phyloP scores from a whole-genome alignment of 345 rosid species.

The Populus ilicifolia region DNA sequence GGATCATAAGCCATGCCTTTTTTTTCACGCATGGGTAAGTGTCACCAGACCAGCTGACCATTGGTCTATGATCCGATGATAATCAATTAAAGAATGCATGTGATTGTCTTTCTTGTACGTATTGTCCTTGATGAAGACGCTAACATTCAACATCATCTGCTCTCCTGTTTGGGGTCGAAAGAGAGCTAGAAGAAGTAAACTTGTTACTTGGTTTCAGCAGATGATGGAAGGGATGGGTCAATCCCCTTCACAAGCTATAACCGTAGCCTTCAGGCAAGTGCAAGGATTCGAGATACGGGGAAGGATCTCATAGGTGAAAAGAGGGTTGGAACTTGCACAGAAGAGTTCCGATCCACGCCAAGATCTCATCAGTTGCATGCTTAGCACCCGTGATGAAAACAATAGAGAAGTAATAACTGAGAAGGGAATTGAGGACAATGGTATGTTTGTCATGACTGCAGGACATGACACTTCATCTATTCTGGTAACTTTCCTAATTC shows the following conservation, averaged over 20 bases:
- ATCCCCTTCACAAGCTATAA: constrained; percentile 51
- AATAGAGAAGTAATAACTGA: constrained; percentile 27
- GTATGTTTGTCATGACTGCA: constrained; percentile 51
- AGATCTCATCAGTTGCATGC: constrained; percentile 48
- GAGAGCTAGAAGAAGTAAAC: constrained; percentile 24
- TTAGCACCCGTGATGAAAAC: constrained; percentile 20
- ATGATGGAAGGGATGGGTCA: constrained; percentile 47
- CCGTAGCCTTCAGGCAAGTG: constrained; percentile 38
- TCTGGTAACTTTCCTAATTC: constrained; percentile 44
- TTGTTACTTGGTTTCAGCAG: constrained; percentile 25
- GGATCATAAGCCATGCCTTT: too few species aligned
- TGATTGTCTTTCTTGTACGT: constrained; percentile 22
- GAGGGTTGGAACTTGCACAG: constrained; percentile 25
- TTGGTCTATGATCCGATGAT: too few species aligned
- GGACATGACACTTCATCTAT: constrained; percentile 53
- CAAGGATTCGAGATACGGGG: constrained; percentile 23
- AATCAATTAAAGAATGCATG: too few species aligned
- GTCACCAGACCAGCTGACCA: too few species aligned
- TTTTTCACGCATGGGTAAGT: too few species aligned
- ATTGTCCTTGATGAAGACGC: constrained; percentile 45
- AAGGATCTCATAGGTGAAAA: constrained; percentile 39
- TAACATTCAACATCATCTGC: constrained; percentile 53
- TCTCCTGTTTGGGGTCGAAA: constrained; percentile 40
- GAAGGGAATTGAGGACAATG: constrained; percentile 49
- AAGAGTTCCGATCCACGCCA: constrained; percentile 22